These are phyloP conservation scores for Chaetothyriales sp. DNA, from an alignment of 2,329 filamentous ascomycete species.

Conservation along the genomic window DNA sequence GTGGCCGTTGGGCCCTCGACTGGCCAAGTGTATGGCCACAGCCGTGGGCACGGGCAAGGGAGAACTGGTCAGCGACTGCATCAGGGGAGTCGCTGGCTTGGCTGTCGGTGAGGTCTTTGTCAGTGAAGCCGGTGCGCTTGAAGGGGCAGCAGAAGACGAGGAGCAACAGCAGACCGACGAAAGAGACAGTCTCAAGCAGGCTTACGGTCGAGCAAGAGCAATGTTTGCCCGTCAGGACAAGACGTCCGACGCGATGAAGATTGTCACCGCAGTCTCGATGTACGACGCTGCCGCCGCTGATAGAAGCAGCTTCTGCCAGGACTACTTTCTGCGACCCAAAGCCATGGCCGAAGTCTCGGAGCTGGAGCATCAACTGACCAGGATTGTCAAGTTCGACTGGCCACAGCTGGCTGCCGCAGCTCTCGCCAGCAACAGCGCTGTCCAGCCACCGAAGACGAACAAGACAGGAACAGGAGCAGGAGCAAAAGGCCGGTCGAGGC, in stretches of 20 bases:
- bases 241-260: constrained; percentile 74
- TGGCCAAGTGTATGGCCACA: constrained; percentile 79
- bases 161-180: constrained; percentile 58
- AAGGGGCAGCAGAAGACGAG: constrained; percentile 38
- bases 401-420: constrained; percentile 16
- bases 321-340: constrained; percentile 76
- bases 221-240: constrained; percentile 70
- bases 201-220: constrained; percentile 57
- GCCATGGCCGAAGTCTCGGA: constrained; percentile 73
- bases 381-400: constrained; percentile 57
- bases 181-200: constrained; percentile 48
- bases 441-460: constrained; percentile 49
- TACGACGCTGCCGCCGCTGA: constrained; percentile 49
- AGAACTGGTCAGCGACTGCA: constrained; percentile 61
- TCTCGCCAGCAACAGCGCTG: constrained; percentile 40
- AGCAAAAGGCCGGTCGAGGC: constrained; percentile 47
- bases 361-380: constrained; percentile 66
- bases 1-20: constrained; percentile 81
- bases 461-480: constrained; percentile 33
- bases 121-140: constrained; percentile 61
- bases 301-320: constrained; percentile 57
- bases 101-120: constrained; percentile 82
- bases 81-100: constrained; percentile 74
- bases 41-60: constrained; percentile 54
- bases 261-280: constrained; percentile 74